phyloP scores from a whole-genome alignment of 192 early-diverging fungal genomes.

The Backusella sp. region DNA sequence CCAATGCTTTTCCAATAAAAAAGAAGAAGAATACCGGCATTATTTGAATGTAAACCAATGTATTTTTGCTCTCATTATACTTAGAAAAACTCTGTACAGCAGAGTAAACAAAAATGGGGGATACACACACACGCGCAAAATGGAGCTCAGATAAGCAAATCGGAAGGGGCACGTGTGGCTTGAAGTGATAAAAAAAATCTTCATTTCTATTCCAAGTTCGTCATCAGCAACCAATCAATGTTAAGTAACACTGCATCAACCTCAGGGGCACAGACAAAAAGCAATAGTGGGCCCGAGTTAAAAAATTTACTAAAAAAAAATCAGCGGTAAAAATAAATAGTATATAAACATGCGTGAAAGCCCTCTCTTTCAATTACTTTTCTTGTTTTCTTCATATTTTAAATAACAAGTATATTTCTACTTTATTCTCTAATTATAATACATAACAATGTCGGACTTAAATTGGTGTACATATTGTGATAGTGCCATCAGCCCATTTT shows the following conservation, averaged over 20 bases:
- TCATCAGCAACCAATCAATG: conserved; percentile 1
- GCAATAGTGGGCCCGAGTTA: conserved; percentile 4
- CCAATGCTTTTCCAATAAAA: neutral
- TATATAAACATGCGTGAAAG: neutral
- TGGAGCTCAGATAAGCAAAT: neutral
- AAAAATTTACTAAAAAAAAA: conserved; percentile 10
- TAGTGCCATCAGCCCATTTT: neutral
- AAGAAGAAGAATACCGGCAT: neutral
- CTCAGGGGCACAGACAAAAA: conserved; percentile 2
- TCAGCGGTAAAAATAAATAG: neutral
- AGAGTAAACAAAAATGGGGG: conserved; percentile 6
- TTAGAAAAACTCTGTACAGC: neutral
- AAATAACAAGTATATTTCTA: neutral
- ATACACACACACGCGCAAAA: neutral
- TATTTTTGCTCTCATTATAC: neutral
- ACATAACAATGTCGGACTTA: neutral
- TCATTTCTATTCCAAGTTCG: neutral
- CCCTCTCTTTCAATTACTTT: neutral
- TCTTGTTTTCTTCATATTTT: conserved; percentile 1
- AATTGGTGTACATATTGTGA: conserved; percentile 6
- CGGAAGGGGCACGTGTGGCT: conserved; percentile 8
- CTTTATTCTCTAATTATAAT: neutral
- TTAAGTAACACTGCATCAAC: neutral
- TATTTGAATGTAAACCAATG: neutral
- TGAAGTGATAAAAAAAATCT: neutral